Conservation (phyloP, 805 yeast species). For the Pichia pseudocactophila region DNA sequence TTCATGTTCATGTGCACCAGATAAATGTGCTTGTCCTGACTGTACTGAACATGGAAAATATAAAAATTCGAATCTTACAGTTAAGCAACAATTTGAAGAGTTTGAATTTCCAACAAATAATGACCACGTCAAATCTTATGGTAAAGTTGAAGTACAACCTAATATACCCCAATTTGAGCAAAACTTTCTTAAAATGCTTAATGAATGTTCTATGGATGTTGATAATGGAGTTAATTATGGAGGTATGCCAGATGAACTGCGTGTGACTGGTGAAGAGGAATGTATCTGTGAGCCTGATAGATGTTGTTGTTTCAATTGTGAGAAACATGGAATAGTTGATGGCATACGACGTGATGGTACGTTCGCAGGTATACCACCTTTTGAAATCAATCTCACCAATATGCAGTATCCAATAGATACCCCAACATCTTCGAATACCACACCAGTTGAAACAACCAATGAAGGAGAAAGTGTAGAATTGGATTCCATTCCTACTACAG, state of each 20-base stretch:
- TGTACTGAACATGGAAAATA: conserved; percentile 24
- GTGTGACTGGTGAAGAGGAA: conserved; percentile 10
- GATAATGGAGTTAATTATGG: too few species aligned
- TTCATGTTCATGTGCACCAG: conserved; percentile 27
- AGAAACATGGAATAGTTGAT: conserved; percentile 25
- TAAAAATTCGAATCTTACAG: conserved; percentile 8
- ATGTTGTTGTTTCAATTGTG: conserved; percentile 29
- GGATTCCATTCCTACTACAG: neutral
- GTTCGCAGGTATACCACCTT: conserved; percentile 1
- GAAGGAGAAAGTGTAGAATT: too few species aligned
- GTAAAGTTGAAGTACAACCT: conserved; percentile 21
- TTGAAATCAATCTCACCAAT: conserved; percentile 6
- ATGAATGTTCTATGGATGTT: neutral
- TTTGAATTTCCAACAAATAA: conserved; percentile 10
- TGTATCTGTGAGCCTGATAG: conserved; percentile 27
- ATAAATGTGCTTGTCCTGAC: conserved; percentile 24
- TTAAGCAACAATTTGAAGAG: conserved; percentile 14
- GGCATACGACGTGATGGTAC: conserved; percentile 27
- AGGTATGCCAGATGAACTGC: neutral
- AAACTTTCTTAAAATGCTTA: conserved; percentile 8
- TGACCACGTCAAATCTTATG: conserved; percentile 13
- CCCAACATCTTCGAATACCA: conserved; percentile 1
- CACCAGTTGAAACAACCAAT: neutral
- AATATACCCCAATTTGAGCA: conserved; percentile 11
- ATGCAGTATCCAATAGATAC: conserved; percentile 3